phyloP scores from a whole-genome alignment of 345 rosid genomes.

The Mercurialis annua region DNA sequence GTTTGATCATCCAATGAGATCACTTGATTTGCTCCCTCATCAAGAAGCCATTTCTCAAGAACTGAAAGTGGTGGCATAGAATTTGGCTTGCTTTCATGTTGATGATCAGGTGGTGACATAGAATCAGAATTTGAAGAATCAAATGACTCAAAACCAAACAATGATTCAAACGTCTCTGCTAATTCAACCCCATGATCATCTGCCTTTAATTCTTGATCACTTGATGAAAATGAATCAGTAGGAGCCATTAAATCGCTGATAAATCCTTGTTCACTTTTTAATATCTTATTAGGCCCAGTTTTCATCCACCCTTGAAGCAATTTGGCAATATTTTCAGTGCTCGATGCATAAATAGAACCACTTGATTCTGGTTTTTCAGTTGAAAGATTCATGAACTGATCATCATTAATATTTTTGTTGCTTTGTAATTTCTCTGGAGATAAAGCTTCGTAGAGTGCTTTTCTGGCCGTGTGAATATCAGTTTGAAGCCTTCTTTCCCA shows the following conservation, averaged over 20 bases:
- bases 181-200: slow-evolving; percentile 23
- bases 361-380: slow-evolving; percentile 18
- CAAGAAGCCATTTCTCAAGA: slow-evolving; percentile 73
- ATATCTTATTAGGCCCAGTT: slow-evolving; percentile 23
- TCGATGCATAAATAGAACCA: slow-evolving; percentile 48
- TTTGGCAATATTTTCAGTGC: slow-evolving; percentile 65
- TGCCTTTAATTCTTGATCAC: slow-evolving; percentile 31
- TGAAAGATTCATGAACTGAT: slow-evolving; percentile 20
- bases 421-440: slow-evolving; percentile 50
- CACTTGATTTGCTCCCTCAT: slow-evolving; percentile 53
- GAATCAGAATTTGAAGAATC: slow-evolving; percentile 46
- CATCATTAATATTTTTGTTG: slow-evolving; percentile 24
- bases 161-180: slow-evolving; percentile 42
- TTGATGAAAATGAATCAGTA: slow-evolving; percentile 29
- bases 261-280: slow-evolving; percentile 23
- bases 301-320: slow-evolving; percentile 67
- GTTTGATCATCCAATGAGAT: slow-evolving; percentile 38
- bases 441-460: slow-evolving; percentile 71
- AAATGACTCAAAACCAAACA: slow-evolving; percentile 42
- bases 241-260: slow-evolving; percentile 10
- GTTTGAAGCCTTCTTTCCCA: slow-evolving; percentile 91
- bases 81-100: slow-evolving; percentile 48
- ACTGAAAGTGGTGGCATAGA: slow-evolving; percentile 41
- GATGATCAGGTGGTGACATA: slow-evolving; percentile 40
- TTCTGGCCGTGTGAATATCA: slow-evolving; percentile 78